Evolutionary conservation across 2,329 filamentous ascomycete genomes (phyloP).

Genomic region (Penicillium sp.): DNA sequence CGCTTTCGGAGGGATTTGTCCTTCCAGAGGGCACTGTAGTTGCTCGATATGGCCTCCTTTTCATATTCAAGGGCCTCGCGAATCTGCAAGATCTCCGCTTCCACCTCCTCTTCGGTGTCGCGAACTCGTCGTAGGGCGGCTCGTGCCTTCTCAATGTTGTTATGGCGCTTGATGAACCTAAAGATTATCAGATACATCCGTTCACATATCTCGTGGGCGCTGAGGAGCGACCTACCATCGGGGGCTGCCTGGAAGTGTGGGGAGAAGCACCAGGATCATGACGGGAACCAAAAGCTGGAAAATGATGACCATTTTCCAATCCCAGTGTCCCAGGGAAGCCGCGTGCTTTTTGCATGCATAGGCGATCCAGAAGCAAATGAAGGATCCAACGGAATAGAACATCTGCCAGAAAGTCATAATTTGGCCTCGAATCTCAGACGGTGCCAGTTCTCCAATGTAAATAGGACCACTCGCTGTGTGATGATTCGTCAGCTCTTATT

Average conservation of each 20-base stretch:
- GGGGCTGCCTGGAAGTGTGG: slow-evolving; percentile 62
- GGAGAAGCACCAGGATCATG: slow-evolving; percentile 56
- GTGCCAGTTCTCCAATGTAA: slow-evolving; percentile 64
- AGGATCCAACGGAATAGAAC: slow-evolving; percentile 60
- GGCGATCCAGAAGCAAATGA: slow-evolving; percentile 62
- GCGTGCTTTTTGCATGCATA: slow-evolving; percentile 56
- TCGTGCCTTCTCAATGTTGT: slow-evolving; percentile 56
- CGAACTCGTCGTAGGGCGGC: slow-evolving; percentile 55
- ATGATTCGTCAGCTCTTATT: slow-evolving; percentile 5
- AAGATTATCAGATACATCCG: slow-evolving; percentile 1
- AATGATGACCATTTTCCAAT: slow-evolving; percentile 67
- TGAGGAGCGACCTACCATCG: slow-evolving; percentile 46
- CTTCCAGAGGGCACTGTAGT: slow-evolving; percentile 63
- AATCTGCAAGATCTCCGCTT: slow-evolving; percentile 60
- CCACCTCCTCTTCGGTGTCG: slow-evolving; percentile 59
- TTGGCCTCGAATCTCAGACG: slow-evolving; percentile 57
- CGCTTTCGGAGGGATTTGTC: slow-evolving; percentile 63
- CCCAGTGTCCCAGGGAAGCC: slow-evolving; percentile 58
- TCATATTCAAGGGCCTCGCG: slow-evolving; percentile 65
- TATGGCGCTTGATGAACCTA: slow-evolving; percentile 51
- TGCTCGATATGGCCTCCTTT: slow-evolving; percentile 59
- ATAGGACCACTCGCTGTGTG: slow-evolving; percentile 57
- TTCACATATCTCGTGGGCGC: neutral
- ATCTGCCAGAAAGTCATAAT: slow-evolving; percentile 68
- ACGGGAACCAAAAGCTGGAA: slow-evolving; percentile 65